Percentiles rank a stretch among this genome's conserved stretches.
These are phyloP conservation scores for Entomortierella lignicola DNA, from an alignment of 192 early-diverging fungal genomes.

Conservation along the genomic window DNA sequence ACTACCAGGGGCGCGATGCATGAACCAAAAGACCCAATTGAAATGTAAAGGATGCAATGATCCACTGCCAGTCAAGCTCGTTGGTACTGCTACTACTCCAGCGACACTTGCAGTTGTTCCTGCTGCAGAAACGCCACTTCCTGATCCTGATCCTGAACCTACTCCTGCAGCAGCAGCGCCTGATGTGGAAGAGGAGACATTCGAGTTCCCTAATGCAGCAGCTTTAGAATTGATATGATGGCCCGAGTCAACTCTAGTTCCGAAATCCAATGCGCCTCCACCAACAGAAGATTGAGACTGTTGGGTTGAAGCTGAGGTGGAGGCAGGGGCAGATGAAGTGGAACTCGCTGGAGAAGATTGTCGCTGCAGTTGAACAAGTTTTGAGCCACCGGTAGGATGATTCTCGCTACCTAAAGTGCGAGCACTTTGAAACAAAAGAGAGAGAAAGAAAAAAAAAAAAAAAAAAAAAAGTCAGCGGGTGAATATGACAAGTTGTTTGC, in stretches of 20 bases:
- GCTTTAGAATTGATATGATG: neutral
- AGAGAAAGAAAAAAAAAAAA: neutral
- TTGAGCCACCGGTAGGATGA: conserved; percentile 26
- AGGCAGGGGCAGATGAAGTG: neutral
- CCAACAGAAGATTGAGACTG: conserved; percentile 6
- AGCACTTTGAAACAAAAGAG: too few relatives aligned
- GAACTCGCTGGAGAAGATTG: conserved; percentile 21
- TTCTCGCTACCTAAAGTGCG: conserved; percentile 29
- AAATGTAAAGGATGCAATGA: conserved; percentile 77
- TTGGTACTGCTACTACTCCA: neutral
- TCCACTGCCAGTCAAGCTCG: neutral
- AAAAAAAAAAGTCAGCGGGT: neutral
- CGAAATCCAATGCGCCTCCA: conserved; percentile 36
- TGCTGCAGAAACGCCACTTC: neutral
- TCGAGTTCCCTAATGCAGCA: neutral
- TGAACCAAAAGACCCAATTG: conserved; percentile 94
- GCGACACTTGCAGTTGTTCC: neutral
- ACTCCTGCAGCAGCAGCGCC: neutral
- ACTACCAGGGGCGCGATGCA: conserved; percentile 89
- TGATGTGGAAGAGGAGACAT: neutral
- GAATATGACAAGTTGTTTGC: too few relatives aligned
- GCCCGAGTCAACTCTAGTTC: neutral
- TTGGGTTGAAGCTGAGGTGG: neutral
- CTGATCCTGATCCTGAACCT: conserved; percentile 6
- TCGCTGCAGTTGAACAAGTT: conserved; percentile 46